phyloP scores from a whole-genome alignment of 495 filamentous ascomycete genomes.

The Neurospora hispaniola region DNA sequence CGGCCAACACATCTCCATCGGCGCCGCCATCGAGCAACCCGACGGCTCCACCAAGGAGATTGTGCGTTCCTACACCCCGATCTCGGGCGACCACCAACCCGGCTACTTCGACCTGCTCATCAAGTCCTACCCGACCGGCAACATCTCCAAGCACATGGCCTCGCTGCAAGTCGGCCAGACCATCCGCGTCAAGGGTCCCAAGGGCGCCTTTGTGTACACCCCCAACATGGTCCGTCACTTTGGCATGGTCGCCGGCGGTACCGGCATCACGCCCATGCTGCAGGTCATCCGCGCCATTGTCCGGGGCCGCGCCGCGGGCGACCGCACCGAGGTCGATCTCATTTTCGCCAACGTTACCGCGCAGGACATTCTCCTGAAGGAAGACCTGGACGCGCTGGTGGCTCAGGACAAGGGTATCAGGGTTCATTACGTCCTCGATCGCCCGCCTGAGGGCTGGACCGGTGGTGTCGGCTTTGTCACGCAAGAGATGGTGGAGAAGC shows the following conservation, averaged over 20 bases:
- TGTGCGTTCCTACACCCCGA: conserved; percentile 92
- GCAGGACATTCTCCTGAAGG: conserved; percentile 86
- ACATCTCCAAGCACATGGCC: conserved; percentile 87
- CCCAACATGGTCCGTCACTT: conserved; percentile 91
- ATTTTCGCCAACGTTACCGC: conserved; percentile 93
- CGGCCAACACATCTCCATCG: conserved; percentile 96
- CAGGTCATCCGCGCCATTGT: conserved; percentile 89
- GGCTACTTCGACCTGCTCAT: conserved; percentile 95
- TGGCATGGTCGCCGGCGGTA: conserved; percentile 96
- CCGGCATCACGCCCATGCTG: conserved; percentile 96
- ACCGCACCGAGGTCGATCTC: conserved; percentile 81
- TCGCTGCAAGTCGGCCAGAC: conserved; percentile 70
- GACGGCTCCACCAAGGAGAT: conserved; percentile 74
- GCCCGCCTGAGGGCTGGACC: conserved; percentile 80
- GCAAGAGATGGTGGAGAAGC: conserved; percentile 80
- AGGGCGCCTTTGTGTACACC: conserved; percentile 92
- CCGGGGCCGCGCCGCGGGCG: conserved; percentile 64
- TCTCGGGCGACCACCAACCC: conserved; percentile 82
- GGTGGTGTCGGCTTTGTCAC: conserved; percentile 92
- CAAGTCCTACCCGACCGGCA: conserved; percentile 93
- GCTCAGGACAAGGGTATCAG: conserved; percentile 68
- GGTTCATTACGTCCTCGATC: conserved; percentile 92
- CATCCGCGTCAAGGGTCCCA: conserved; percentile 84
- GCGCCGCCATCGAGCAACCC: conserved; percentile 53
- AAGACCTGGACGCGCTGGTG: conserved; percentile 73